These are phyloP conservation scores for Wickerhamiella brachini DNA, from an alignment of 805 yeast species.

Conservation along the genomic window DNA sequence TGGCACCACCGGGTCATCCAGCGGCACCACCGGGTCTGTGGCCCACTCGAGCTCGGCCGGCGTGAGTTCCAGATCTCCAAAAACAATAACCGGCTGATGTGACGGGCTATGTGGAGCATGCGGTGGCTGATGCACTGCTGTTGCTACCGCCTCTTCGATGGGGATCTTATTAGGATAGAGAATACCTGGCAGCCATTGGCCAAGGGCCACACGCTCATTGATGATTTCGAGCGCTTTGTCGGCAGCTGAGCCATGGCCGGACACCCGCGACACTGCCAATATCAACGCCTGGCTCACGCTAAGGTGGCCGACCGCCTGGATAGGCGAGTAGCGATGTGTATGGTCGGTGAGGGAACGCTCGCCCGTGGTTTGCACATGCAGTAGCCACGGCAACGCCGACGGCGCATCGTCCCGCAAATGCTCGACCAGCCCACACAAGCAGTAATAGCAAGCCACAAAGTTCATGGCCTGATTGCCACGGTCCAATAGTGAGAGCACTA, in stretches of 20 bases:
- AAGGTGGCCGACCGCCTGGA: conserved; percentile 1
- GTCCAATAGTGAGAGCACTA: conserved; percentile 4
- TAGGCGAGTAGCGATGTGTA: neutral
- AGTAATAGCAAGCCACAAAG: conserved; percentile 14
- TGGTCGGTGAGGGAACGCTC: neutral
- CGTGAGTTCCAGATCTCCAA: conserved; percentile 4
- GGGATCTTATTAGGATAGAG: conserved; percentile 11
- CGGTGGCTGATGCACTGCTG: conserved; percentile 5
- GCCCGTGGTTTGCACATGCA: conserved; percentile 3
- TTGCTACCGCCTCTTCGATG: conserved; percentile 7
- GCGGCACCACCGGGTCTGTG: conserved; percentile 6
- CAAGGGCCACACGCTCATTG: conserved; percentile 6
- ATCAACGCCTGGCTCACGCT: conserved; percentile 7
- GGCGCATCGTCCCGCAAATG: conserved; percentile 2
- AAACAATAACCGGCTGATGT: neutral
- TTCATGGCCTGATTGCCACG: conserved; percentile 4
- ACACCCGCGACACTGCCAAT: conserved; percentile 7
- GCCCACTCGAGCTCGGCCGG: conserved; percentile 7
- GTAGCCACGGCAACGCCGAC: conserved; percentile 10
- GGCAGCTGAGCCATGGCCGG: conserved; percentile 7
- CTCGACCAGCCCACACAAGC: conserved; percentile 7
- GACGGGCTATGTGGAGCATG: neutral
- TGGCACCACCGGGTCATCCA: conserved; percentile 8
- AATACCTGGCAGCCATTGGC: conserved; percentile 16
- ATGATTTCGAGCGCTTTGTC: conserved; percentile 5